Percentiles rank a stretch among this genome's conserved stretches.
These are phyloP conservation scores for Rhizophora mangle DNA, from an alignment of 345 rosid species.

Conservation along the genomic window DNA sequence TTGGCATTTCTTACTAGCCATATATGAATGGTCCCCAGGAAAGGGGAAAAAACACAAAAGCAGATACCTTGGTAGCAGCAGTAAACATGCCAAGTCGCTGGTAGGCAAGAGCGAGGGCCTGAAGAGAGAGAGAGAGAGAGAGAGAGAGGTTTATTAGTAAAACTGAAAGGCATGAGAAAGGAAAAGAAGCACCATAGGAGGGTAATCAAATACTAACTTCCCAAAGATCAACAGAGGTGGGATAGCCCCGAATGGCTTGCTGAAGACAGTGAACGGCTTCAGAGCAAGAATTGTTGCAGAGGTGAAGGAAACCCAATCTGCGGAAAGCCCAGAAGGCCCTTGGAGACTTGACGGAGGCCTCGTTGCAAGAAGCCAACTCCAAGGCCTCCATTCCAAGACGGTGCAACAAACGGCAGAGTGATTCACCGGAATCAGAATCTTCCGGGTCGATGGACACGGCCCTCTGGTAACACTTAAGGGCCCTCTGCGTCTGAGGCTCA, in stretches of 20 bases:
- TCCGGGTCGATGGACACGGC: constrained; percentile 60
- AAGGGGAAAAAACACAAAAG: neutral
- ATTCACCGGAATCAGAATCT: constrained; percentile 75
- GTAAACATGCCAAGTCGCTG: constrained; percentile 92
- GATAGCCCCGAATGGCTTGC: constrained; percentile 91
- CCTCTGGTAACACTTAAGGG: constrained; percentile 89
- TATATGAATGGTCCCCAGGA: no score
- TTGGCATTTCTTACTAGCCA: no score
- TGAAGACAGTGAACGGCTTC: constrained; percentile 91
- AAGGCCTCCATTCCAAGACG: constrained; percentile 62
- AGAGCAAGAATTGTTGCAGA: constrained; percentile 72
- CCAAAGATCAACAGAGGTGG: constrained; percentile 76
- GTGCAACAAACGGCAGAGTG: constrained; percentile 77
- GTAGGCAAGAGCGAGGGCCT: constrained; percentile 95
- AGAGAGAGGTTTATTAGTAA: neutral
- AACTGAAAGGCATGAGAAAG: neutral
- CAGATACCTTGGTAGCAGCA: constrained; percentile 81
- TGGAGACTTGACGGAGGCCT: constrained; percentile 76
- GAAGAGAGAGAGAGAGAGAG: neutral
- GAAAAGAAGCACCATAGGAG: neutral
- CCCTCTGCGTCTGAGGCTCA: constrained; percentile 52
- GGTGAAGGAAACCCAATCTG: constrained; percentile 76
- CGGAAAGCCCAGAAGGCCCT: constrained; percentile 96
- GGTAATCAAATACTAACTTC: constrained; percentile 45
- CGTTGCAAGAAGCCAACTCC: constrained; percentile 65